These are phyloP conservation scores for Mesembryanthemum crystallinum DNA, from an alignment of 148 eudicot genomes.

Conservation along the genomic window DNA sequence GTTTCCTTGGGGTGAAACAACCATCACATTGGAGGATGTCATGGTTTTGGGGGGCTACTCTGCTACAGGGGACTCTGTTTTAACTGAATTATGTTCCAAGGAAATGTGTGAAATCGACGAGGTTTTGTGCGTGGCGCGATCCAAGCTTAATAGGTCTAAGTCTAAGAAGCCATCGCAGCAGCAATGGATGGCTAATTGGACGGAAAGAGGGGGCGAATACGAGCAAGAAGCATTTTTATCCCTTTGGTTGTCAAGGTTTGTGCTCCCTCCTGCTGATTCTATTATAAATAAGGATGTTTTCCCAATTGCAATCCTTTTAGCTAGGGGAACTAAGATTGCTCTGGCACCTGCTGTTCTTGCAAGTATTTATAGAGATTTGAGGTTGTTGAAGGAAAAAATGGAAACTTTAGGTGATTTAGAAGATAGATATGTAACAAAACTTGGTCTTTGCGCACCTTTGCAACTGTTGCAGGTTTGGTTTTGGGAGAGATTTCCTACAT, in stretches of 20 bases:
- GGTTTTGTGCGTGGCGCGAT: conserved; percentile 16
- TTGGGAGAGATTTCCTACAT: conserved; percentile 52
- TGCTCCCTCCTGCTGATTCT: conserved; percentile 18
- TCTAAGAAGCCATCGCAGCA: background rate
- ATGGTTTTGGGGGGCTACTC: conserved; percentile 46
- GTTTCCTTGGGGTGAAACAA: conserved; percentile 48
- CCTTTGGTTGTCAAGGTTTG: conserved; percentile 47
- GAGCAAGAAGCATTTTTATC: conserved; percentile 54
- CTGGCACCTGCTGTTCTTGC: conserved; percentile 50
- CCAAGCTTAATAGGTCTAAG: background rate
- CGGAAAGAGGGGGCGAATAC: conserved; percentile 4
- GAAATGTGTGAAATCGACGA: conserved; percentile 24
- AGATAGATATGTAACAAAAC: background rate
- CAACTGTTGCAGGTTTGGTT: conserved; percentile 46
- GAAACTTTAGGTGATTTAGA: conserved; percentile 1
- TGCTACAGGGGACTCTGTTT: conserved; percentile 37
- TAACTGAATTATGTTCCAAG: background rate
- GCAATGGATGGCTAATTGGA: conserved; percentile 35
- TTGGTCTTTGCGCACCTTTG: conserved; percentile 36
- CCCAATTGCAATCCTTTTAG: conserved; percentile 31
- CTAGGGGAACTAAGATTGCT: conserved; percentile 39
- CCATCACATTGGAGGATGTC: conserved; percentile 44
- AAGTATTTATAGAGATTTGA: conserved; percentile 42
- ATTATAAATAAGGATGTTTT: conserved; percentile 24
- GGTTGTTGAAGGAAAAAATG: conserved; percentile 30